phyloP scores from a whole-genome alignment of 2,329 filamentous ascomycete genomes.

The Talaromyces sp. region DNA sequence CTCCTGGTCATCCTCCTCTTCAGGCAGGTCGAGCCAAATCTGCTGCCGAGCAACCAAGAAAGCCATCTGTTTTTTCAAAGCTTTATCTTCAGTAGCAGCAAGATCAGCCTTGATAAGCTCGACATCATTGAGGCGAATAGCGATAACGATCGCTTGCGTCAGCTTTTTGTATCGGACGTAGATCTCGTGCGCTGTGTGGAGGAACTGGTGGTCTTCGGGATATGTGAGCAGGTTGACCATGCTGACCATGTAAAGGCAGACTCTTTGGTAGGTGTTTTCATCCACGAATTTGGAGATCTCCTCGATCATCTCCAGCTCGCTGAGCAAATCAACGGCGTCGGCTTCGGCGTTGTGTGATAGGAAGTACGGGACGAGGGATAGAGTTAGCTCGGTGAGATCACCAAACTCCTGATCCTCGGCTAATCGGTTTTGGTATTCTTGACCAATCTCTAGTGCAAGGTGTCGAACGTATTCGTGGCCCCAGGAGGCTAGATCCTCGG shows the following conservation, averaged over 20 bases:
- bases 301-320: constrained; percentile 96
- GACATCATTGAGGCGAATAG: constrained; percentile 86
- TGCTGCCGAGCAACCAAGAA: constrained; percentile 90
- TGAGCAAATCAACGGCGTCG: constrained; percentile 94
- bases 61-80: constrained; percentile 87
- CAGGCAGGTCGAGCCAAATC: constrained; percentile 71
- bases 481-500: constrained; percentile 89
- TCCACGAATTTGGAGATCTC: constrained; percentile 85
- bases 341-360: constrained; percentile 97
- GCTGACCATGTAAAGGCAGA: constrained; percentile 97
- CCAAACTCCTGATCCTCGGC: constrained; percentile 79
- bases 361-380: constrained; percentile 87
- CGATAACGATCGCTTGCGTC: constrained; percentile 88
- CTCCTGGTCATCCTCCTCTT: constrained; percentile 68
- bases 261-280: constrained; percentile 86
- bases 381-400: constrained; percentile 80
- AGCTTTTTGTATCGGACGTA: constrained; percentile 92
- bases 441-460: constrained; percentile 89
- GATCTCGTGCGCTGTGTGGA: constrained; percentile 87
- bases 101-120: constrained; percentile 82
- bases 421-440: constrained; percentile 86
- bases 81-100: constrained; percentile 72
- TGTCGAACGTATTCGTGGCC: constrained; percentile 98
- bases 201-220: constrained; percentile 93
- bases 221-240: constrained; percentile 98